Conservation (phyloP, 306 rosid genomes). For the Begonia loranthoides region DNA sequence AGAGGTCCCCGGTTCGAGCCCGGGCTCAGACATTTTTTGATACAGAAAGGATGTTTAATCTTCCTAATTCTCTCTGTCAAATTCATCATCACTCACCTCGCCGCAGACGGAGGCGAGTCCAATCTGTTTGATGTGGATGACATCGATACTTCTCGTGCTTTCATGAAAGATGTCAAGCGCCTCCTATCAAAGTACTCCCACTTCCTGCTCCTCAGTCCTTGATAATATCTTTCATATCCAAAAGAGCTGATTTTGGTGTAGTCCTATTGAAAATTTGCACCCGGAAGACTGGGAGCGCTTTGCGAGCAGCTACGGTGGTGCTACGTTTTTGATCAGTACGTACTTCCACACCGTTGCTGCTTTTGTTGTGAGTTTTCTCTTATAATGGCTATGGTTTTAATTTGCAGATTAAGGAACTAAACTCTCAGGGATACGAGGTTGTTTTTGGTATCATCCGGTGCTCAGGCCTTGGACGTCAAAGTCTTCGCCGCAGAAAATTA, state of each 20-base stretch:
- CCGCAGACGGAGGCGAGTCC: no score
- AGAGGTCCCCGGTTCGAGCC: slow-evolving; percentile 78
- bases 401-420: slow-evolving; percentile 66
- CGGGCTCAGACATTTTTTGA: slow-evolving; percentile 42
- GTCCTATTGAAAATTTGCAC: slow-evolving; percentile 73
- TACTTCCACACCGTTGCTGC: no score
- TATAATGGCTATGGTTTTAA: background rate
- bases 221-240: no score
- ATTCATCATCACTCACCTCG: no score
- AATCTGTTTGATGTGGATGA: background rate
- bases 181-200: slow-evolving; percentile 57
- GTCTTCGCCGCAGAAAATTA: slow-evolving; percentile 69
- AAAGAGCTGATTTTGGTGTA: slow-evolving; percentile 3
- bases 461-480: slow-evolving; percentile 77
- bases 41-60: no score
- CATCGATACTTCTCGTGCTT: slow-evolving; percentile 46
- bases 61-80: no score
- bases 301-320: slow-evolving; percentile 56
- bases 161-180: slow-evolving; percentile 43
- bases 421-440: slow-evolving; percentile 54
- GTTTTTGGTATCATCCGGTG: slow-evolving; percentile 82
- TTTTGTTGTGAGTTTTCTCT: background rate
- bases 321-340: background rate
- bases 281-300: slow-evolving; percentile 82
- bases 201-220: no score